phyloP scores from a whole-genome alignment of 768 basidiomycete species.

The Tylopilus subfusipes region DNA sequence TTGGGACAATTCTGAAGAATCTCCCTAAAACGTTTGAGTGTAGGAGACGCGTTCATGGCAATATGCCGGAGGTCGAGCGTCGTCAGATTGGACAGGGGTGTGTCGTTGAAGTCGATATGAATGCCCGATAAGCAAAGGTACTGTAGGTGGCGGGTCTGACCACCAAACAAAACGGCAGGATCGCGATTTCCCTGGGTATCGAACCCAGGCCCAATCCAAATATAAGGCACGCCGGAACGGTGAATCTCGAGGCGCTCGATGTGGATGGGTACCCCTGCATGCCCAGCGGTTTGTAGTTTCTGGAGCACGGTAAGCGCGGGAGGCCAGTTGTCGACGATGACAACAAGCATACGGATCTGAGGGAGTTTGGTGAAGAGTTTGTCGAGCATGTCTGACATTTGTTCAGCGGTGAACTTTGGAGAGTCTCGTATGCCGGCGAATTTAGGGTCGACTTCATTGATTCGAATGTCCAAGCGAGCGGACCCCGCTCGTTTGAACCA shows the following conservation, averaged over 20 bases:
- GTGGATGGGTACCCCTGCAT: slow-evolving; percentile 34
- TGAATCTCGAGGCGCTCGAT: slow-evolving; percentile 68
- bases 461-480: slow-evolving; percentile 57
- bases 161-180: slow-evolving; percentile 50
- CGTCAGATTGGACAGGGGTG: slow-evolving; percentile 50
- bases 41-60: slow-evolving; percentile 49
- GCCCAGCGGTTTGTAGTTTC: slow-evolving; percentile 40
- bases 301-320: slow-evolving; percentile 50
- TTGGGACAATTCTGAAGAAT: slow-evolving; percentile 48
- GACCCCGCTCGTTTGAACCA: slow-evolving; percentile 58
- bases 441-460: slow-evolving; percentile 41
- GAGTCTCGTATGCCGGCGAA: slow-evolving; percentile 26
- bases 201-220: slow-evolving; percentile 44
- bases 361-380: slow-evolving; percentile 48
- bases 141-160: slow-evolving; percentile 40
- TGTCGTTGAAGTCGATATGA: slow-evolving; percentile 55
- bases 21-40: slow-evolving; percentile 46
- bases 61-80: slow-evolving; percentile 64
- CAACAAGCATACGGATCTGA: slow-evolving; percentile 57
- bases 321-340: slow-evolving; percentile 56
- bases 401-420: slow-evolving; percentile 36
- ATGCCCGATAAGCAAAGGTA: slow-evolving; percentile 57
- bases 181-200: slow-evolving; percentile 32
- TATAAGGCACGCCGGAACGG: slow-evolving; percentile 46
- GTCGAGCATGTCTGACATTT: slow-evolving; percentile 49